Conservation (phyloP, 306 rosid species). For the Castanopsis chinensis region DNA sequence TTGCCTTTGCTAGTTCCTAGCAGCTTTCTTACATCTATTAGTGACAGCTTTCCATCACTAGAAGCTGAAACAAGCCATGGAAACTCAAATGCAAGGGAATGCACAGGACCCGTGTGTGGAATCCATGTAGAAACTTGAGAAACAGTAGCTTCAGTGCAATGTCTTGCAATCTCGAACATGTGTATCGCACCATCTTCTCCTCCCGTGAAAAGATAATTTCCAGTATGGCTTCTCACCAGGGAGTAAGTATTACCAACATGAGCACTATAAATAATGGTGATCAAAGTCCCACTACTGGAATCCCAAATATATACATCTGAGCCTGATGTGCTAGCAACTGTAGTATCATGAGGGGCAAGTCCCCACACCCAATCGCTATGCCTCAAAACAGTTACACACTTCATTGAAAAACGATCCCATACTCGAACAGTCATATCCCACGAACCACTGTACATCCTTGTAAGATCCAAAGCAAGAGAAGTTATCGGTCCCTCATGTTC, state of each 20-base stretch:
- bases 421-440: constrained; percentile 95
- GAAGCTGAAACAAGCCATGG: constrained; percentile 98
- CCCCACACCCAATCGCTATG: constrained; percentile 96
- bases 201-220: constrained; percentile 82
- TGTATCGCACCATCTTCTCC: constrained; percentile 89
- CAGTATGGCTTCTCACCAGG: constrained; percentile 71
- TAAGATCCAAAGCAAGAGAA: constrained; percentile 78
- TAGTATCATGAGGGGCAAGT: constrained; percentile 72
- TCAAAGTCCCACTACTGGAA: constrained; percentile 47
- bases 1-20: constrained; percentile 48
- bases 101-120: constrained; percentile 84
- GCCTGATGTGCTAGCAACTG: constrained; percentile 70
- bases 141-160: constrained; percentile 25
- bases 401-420: constrained; percentile 74
- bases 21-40: constrained; percentile 80
- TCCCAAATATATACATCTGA: constrained; percentile 93
- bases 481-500: constrained; percentile 92
- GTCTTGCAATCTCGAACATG: constrained; percentile 66
- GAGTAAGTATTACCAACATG: constrained; percentile 74
- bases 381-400: constrained; percentile 64
- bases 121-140: constrained; percentile 62
- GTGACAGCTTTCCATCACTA: constrained; percentile 73
- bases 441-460: constrained; percentile 91
- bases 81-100: constrained; percentile 89
- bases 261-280: constrained; percentile 50